phyloP scores from a whole-genome alignment of 2,329 filamentous ascomycete species.

The Iodosphaeria phyllophila region DNA sequence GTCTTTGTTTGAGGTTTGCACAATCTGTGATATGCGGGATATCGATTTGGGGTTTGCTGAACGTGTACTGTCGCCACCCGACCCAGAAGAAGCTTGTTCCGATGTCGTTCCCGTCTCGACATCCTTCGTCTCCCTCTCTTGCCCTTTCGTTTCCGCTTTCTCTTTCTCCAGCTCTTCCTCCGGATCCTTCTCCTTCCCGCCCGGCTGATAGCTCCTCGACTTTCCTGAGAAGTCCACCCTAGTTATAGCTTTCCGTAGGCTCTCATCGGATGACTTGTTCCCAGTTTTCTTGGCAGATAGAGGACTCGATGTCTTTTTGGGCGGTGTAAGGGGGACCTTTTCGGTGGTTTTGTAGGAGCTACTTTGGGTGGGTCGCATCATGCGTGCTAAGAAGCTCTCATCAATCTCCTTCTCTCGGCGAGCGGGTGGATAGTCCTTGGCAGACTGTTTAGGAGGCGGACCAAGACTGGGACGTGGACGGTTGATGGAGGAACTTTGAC shows the following conservation, averaged over 20 bases:
- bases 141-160: too few relatives aligned
- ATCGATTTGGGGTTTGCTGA: too few relatives aligned
- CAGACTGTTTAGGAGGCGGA: slow-evolving; percentile 36
- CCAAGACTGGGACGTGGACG: slow-evolving; percentile 33
- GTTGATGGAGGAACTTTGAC: slow-evolving; percentile 24
- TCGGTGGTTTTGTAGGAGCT: slow-evolving; percentile 50
- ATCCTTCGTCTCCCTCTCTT: too few relatives aligned
- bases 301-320: slow-evolving; percentile 18
- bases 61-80: too few relatives aligned
- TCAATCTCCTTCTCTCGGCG: slow-evolving; percentile 39
- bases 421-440: slow-evolving; percentile 24
- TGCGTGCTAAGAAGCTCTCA: slow-evolving; percentile 57
- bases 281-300: slow-evolving; percentile 7
- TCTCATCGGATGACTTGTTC: slow-evolving; percentile 7
- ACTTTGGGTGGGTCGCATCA: slow-evolving; percentile 60
- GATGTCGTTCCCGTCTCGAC: too few relatives aligned
- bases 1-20: too few relatives aligned
- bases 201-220: too few relatives aligned
- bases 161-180: too few relatives aligned
- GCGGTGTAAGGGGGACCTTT: slow-evolving; percentile 33
- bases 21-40: too few relatives aligned
- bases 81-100: too few relatives aligned
- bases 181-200: too few relatives aligned
- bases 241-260: slow-evolving; percentile 9
- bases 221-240: slow-evolving; percentile 10